phyloP scores from a whole-genome alignment of 1,284 basidiomycete genomes.

The Rhodotorula sp. region DNA sequence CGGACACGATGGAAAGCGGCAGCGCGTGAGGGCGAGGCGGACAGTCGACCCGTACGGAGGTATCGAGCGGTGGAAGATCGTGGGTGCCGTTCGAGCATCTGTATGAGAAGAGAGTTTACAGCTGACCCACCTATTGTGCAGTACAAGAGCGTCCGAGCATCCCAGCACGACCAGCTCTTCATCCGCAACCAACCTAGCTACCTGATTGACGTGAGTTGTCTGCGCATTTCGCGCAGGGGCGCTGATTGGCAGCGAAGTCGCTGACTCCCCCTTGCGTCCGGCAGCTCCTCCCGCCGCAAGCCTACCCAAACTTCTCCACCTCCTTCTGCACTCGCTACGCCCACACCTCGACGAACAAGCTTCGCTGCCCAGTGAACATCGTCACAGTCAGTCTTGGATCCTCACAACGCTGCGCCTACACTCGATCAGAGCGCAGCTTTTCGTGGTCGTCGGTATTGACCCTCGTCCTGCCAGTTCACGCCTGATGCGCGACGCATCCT shows the following conservation, averaged over 20 bases:
- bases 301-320: constrained; percentile 84
- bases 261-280: not conserved
- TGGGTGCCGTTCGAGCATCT: constrained; percentile 51
- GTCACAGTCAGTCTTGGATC: constrained; percentile 53
- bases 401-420: too few species aligned
- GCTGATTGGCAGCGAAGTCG: not conserved
- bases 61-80: constrained; percentile 76
- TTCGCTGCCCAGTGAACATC: constrained; percentile 92
- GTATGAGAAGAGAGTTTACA: not conserved
- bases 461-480: constrained; percentile 68
- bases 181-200: constrained; percentile 64
- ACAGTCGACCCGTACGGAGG: constrained; percentile 93
- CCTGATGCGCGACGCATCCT: constrained; percentile 88
- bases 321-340: constrained; percentile 93
- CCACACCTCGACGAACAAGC: constrained; percentile 98
- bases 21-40: constrained; percentile 57
- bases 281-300: constrained; percentile 85
- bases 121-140: not conserved
- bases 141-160: constrained; percentile 34
- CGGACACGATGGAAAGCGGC: constrained; percentile 37
- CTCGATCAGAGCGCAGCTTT: too few species aligned
- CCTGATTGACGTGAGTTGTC: constrained; percentile 42
- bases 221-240: not conserved
- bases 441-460: not conserved
- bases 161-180: constrained; percentile 62